Base-by-base conservation (phyloP, 2,329 filamentous ascomycete species). In the Macrophomina tecta region DNA sequence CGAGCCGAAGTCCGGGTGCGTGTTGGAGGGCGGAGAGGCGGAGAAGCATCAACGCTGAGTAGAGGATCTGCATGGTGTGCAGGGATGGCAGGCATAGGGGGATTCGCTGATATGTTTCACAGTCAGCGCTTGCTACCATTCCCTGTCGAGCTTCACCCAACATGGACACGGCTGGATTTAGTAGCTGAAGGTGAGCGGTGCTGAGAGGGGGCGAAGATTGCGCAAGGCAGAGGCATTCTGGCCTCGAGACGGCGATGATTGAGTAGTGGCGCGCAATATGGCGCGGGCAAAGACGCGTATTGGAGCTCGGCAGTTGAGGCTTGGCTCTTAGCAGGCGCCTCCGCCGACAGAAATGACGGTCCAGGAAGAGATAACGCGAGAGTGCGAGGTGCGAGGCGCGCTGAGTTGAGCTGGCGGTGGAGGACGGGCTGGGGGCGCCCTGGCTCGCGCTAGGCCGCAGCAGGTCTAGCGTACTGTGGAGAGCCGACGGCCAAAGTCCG, bases 401-500 rank as follows among this genome's bases (percentile, higher is more conserved):
- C 11, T 16, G 55, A 30, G 56, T n/a, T 28, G 42, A 8, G 16
- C 9, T 18, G 45, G 58, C 42, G 58, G 42, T 61, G 18, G 30
- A 36, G 16, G 1, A 23, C 14, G 6, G 40, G 56, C 23, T 42
- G 18, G 23, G 48, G 23, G 23, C 23, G 12, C 49, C 12, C 23
- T 36, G 14, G 7, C 12, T 7, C 14, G 40, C 63, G 38, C 63
- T 36, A 65, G 36, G 6, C 49, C 63, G 3, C 2, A n/a, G 1
- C 9, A 5, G 38, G 63, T 1, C 40, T 56, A 36, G 63, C 40
- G 49, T 6, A 23, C 4, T 65, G 63, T 18, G 63, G 63, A 56
- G 63, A 65, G 63, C 63, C 63, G 63, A 56, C 40, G 40, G 14
- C 28, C 34, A 36, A 64, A 32, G 34, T 64, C 62, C 62, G 62